phyloP scores from a whole-genome alignment of 139 green algal species.

The Picochlorum sp. region DNA sequence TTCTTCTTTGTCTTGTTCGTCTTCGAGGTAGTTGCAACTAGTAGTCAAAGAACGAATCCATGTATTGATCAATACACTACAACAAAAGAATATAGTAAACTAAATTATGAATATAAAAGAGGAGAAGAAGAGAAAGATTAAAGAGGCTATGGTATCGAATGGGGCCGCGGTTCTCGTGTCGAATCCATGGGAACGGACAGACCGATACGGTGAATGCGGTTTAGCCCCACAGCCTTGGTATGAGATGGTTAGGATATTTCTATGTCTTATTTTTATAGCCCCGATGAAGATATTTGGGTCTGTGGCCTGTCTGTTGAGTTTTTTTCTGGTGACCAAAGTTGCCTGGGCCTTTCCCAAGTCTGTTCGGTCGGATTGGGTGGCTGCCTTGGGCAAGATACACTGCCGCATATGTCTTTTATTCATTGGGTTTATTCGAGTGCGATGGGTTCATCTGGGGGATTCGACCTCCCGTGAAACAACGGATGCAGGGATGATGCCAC shows the following conservation, averaged over 20 bases:
- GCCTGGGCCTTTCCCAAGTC: slow-evolving; percentile 20
- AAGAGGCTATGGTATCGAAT: neutral
- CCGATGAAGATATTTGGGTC: slow-evolving; percentile 38
- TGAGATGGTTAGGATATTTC: slow-evolving; percentile 23
- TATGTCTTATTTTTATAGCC: slow-evolving; percentile 39
- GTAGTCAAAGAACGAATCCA: no score
- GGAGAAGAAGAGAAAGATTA: neutral
- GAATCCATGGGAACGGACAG: neutral
- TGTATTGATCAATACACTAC: no score
- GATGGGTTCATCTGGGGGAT: slow-evolving; percentile 34
- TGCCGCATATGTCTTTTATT: slow-evolving; percentile 51
- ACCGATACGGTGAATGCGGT: slow-evolving; percentile 24
- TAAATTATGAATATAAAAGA: no score
- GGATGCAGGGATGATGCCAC: slow-evolving; percentile 4
- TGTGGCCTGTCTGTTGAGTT: slow-evolving; percentile 34
- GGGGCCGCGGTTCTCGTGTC: neutral
- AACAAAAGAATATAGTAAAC: no score
- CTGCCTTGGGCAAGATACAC: slow-evolving; percentile 37
- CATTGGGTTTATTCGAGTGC: slow-evolving; percentile 60
- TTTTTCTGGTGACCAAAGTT: slow-evolving; percentile 34
- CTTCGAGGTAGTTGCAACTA: no score
- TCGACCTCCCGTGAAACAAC: neutral
- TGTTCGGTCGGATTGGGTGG: slow-evolving; percentile 16
- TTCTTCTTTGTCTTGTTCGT: neutral
- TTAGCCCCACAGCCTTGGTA: slow-evolving; percentile 3